These are phyloP conservation scores for Cryomyces minteri DNA, from an alignment of 495 filamentous ascomycete genomes.

Conservation along the genomic window DNA sequence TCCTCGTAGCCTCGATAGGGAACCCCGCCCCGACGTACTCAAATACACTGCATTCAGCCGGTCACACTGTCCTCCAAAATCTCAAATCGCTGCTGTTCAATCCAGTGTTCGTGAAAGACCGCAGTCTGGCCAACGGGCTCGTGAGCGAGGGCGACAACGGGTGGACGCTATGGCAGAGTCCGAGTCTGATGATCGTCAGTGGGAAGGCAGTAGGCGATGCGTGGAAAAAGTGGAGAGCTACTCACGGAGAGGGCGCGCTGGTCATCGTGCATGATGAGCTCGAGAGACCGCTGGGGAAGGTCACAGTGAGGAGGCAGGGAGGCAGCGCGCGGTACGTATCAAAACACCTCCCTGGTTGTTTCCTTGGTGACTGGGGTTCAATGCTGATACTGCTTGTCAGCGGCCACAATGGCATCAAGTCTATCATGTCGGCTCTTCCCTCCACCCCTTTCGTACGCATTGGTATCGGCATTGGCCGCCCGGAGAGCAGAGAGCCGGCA, in stretches of 20 bases:
- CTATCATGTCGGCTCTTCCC: constrained; percentile 31
- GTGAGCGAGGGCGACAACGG: constrained; percentile 19
- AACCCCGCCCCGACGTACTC: constrained; percentile 43
- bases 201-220: constrained; percentile 14
- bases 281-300: constrained; percentile 44
- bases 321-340: constrained; percentile 21
- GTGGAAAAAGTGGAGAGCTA: constrained; percentile 10
- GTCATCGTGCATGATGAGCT: constrained; percentile 76
- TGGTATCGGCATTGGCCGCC: constrained; percentile 57
- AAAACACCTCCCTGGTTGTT: too few species aligned
- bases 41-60: constrained; percentile 63
- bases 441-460: constrained; percentile 31
- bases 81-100: constrained; percentile 20
- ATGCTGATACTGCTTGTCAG: constrained; percentile 7
- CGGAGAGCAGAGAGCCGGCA: constrained; percentile 32
- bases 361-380: too few species aligned
- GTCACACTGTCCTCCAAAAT: constrained; percentile 42
- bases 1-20: constrained; percentile 57
- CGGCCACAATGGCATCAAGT: constrained; percentile 71
- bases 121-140: constrained; percentile 22
- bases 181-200: constrained; percentile 54
- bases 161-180: constrained; percentile 50
- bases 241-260: constrained; percentile 24
- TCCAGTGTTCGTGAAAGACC: constrained; percentile 25
- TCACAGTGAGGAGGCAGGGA: constrained; percentile 35